Percentiles rank a stretch among this genome's conserved stretches.
Evolutionary conservation across 768 basidiomycete species (phyloP).

Genomic region (Tricholoma sp.): DNA sequence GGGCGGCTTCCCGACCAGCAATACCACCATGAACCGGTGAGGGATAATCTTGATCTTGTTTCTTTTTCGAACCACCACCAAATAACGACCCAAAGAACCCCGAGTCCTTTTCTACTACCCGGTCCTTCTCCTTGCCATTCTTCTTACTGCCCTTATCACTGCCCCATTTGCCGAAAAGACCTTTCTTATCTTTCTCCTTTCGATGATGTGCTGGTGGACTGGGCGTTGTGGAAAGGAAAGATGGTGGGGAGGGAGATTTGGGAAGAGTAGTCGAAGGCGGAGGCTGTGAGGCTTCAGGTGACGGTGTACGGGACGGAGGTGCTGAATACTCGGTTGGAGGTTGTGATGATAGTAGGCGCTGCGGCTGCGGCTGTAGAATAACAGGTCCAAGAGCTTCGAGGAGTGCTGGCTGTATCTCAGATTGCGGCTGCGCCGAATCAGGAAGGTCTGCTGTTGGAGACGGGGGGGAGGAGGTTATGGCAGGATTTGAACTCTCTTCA

Average conservation of each 20-base stretch:
- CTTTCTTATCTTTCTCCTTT: conserved; percentile 73
- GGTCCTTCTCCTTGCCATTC: conserved; percentile 14
- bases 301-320: conserved; percentile 53
- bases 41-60: conserved; percentile 55
- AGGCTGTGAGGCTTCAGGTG: conserved; percentile 35
- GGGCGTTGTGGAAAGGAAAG: conserved; percentile 24
- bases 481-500: conserved; percentile 22
- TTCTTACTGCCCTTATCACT: conserved; percentile 63
- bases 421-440: conserved; percentile 12
- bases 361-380: conserved; percentile 66
- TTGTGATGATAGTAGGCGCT: conserved; percentile 43
- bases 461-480: conserved; percentile 26
- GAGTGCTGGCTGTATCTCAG: conserved; percentile 27
- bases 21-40: conserved; percentile 29
- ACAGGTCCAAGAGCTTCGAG: conserved; percentile 33
- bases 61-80: conserved; percentile 80
- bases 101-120: conserved; percentile 53
- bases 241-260: conserved; percentile 24
- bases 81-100: conserved; percentile 93
- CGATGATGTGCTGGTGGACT: conserved; percentile 36
- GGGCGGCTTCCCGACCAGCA: conserved; percentile 82
- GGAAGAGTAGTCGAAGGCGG: conserved; percentile 20
- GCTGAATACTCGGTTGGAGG: conserved; percentile 27
- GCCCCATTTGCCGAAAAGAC: conserved; percentile 63
- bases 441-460: conserved; percentile 17